Evolutionary conservation across 495 filamentous ascomycete species (phyloP).

Genomic region (Cercophora samala): DNA sequence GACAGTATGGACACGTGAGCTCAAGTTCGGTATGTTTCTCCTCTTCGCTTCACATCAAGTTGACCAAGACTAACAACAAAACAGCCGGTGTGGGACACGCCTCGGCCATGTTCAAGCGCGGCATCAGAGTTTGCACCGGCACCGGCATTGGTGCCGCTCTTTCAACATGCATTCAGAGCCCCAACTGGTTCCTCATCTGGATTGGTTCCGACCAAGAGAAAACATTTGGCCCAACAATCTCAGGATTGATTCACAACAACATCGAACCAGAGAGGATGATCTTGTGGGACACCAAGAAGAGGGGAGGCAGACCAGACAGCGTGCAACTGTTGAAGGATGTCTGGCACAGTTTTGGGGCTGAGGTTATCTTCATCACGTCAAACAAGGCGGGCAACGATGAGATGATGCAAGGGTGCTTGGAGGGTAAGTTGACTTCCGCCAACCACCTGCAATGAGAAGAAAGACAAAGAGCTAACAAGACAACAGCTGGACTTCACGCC

Average conservation of each 20-base stretch:
- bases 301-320: conserved; percentile 42
- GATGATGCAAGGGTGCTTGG: conserved; percentile 46
- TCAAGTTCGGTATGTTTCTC: conserved; percentile 42
- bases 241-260: conserved; percentile 40
- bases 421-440: conserved; percentile 27
- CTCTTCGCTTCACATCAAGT: not conserved
- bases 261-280: conserved; percentile 48
- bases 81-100: conserved; percentile 45
- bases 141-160: conserved; percentile 46
- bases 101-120: conserved; percentile 47
- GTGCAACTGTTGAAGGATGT: conserved; percentile 42
- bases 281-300: conserved; percentile 48
- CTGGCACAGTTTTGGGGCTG: conserved; percentile 43
- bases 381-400: conserved; percentile 47
- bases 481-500: conserved; percentile 38
- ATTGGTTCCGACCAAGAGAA: conserved; percentile 46
- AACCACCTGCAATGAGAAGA: not conserved
- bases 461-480: conserved; percentile 17
- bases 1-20: conserved; percentile 44
- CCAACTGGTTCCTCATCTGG: conserved; percentile 48
- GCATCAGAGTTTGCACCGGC: conserved; percentile 45
- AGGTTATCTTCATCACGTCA: conserved; percentile 49
- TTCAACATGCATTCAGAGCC: conserved; percentile 45
- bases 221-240: conserved; percentile 45
- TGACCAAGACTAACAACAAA: conserved; percentile 20